These are phyloP conservation scores for Polygonum maritimum DNA, from an alignment of 148 eudicot genomes.

Conservation along the genomic window DNA sequence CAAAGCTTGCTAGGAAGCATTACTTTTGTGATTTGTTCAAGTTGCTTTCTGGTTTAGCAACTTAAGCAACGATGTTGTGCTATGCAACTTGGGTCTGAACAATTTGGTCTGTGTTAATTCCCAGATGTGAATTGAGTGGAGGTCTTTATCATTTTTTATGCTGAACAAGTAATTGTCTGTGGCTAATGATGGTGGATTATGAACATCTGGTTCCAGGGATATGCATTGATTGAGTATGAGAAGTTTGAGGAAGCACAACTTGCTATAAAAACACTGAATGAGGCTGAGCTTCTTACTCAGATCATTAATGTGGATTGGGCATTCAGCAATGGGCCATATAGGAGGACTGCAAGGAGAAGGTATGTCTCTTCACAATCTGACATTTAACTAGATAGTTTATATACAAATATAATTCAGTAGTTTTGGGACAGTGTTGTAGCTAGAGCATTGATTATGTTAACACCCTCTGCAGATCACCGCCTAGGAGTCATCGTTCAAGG, in stretches of 20 bases:
- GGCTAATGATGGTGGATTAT: not conserved
- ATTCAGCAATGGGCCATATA: constrained; percentile 79
- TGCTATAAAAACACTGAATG: constrained; percentile 60
- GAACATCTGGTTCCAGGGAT: constrained; percentile 40
- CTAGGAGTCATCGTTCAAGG: constrained; percentile 57
- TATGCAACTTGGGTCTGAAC: not conserved
- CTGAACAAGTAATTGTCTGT: not conserved
- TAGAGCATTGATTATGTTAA: not conserved
- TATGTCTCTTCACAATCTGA: constrained; percentile 18
- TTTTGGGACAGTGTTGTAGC: not conserved
- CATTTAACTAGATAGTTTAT: not conserved
- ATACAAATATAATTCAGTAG: not conserved
- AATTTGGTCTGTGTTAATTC: not conserved
- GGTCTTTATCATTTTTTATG: not conserved
- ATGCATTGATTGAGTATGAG: constrained; percentile 82
- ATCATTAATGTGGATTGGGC: constrained; percentile 84
- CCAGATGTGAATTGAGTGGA: not conserved
- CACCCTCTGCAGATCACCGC: constrained; percentile 36
- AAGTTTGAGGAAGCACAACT: constrained; percentile 59
- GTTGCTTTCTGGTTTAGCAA: not conserved
- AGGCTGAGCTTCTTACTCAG: constrained; percentile 64
- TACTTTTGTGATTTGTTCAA: not conserved
- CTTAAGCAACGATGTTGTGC: not conserved
- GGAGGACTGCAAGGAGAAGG: constrained; percentile 43
- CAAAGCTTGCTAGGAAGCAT: not conserved